Conservation (phyloP, 2,329 filamentous ascomycete species). For the Penicillium hordei region DNA sequence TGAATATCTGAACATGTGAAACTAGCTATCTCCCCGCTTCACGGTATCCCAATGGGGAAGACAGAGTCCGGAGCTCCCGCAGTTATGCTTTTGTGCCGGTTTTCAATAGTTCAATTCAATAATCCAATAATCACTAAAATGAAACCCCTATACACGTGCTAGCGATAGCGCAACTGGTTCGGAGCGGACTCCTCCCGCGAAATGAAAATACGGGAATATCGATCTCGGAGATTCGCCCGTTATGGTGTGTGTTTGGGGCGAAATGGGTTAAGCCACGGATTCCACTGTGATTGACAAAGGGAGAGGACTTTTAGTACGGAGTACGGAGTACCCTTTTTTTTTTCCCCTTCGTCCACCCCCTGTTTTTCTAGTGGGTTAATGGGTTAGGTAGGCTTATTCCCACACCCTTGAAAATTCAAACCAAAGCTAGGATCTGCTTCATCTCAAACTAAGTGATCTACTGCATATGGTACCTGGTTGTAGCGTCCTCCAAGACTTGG, state of each 20-base stretch:
- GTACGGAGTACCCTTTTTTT: neutral
- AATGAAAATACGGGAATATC: neutral
- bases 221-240: neutral
- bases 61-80: neutral
- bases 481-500: neutral
- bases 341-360: neutral
- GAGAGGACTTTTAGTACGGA: neutral
- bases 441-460: slow-evolving; percentile 9
- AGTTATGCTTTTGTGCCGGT: neutral
- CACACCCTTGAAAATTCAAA: too few species aligned
- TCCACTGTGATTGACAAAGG: neutral
- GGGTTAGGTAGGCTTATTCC: neutral
- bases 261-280: neutral
- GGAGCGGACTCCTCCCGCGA: neutral
- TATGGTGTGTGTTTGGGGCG: neutral
- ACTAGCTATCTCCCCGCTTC: slow-evolving; percentile 1
- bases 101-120: neutral
- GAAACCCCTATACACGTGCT: neutral
- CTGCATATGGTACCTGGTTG: slow-evolving; percentile 8
- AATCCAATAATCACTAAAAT: neutral
- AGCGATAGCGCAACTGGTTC: neutral
- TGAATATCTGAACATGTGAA: slow-evolving; percentile 3
- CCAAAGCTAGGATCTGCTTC: neutral
- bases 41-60: neutral
- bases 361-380: neutral